phyloP scores from a whole-genome alignment of 257 asterid species.

The Rubia yunnanensis region DNA sequence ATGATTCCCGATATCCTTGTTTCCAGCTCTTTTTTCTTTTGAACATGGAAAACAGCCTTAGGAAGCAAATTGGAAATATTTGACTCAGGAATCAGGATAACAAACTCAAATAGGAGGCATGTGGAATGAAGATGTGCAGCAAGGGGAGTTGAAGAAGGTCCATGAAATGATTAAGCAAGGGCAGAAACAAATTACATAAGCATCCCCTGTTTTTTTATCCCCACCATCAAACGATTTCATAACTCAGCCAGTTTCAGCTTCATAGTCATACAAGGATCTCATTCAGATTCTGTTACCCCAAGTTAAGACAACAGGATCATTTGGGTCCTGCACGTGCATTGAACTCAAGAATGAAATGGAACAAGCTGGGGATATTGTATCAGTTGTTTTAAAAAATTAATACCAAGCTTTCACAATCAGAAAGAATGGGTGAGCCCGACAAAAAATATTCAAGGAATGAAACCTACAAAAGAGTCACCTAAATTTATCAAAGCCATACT shows the following conservation, averaged over 20 bases:
- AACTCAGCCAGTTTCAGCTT: not conserved
- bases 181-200: too few relatives aligned
- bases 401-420: not conserved
- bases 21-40: not conserved
- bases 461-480: not conserved
- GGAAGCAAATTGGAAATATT: not conserved
- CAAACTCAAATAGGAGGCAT: not conserved
- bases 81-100: not conserved
- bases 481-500: not conserved
- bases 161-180: not conserved
- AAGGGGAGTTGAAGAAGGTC: not conserved
- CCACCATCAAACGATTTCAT: not conserved
- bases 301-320: not conserved
- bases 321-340: not conserved
- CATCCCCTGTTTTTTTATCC: not conserved
- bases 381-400: conserved; percentile 1
- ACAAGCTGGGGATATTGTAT: not conserved
- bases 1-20: not conserved
- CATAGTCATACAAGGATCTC: not conserved
- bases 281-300: not conserved
- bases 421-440: not conserved
- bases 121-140: not conserved
- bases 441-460: not conserved
- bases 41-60: not conserved
- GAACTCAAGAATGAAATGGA: not conserved